Base-by-base conservation (phyloP, 352 stramenopile genomes). In the Chrysophaeum taylorii region DNA sequence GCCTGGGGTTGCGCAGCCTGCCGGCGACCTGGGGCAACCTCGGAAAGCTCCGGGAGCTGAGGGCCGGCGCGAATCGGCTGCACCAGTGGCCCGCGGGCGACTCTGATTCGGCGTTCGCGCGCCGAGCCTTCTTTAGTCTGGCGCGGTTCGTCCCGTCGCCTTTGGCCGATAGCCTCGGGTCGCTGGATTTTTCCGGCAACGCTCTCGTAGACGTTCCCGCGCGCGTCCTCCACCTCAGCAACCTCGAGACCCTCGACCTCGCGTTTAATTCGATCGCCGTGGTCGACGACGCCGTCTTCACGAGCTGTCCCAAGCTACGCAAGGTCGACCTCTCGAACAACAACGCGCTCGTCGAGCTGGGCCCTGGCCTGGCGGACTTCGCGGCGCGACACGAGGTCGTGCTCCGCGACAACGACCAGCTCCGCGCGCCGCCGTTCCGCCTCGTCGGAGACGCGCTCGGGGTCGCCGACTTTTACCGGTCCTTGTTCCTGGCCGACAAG, bases 371-470 rank as follows among this genome's bases (percentile, higher is more conserved):
- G 9, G 57, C 33, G 1, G 31, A 9, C 33, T 66, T 66, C 35
- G 57, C 18, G 57, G 15, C 23, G 15, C 25, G 50, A 7, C 2
- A 12, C 15, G 4, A 9, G 33, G 2, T 66, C 12, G 9, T 45
- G 12, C 33, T 66, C 57, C 35, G 21, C 33, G n/a, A 66, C 57
- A 66, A 45, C 57, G 57, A 9, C 12, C 57, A 66, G 57, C 57
- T 66, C 33, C 9, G 18, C 5, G 7, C 33, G 33, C 57, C 57
- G 12, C 57, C 57, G 21, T n/a, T n/a, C n/a, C n/a, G n/a, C n/a
- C n/a, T n/a, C n/a, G n/a, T n/a, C n/a, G n/a, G n/a, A n/a, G 7
- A 4, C 31, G 9, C 9, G 9, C 33, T 66, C 57, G 33, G 16
- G 33, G 35, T 41, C 57, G 57, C 25, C n/a, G 25, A 7, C 4